These are phyloP conservation scores for Colletotrichum siamense DNA, from an alignment of 2,329 filamentous ascomycete species.

Conservation along the genomic window DNA sequence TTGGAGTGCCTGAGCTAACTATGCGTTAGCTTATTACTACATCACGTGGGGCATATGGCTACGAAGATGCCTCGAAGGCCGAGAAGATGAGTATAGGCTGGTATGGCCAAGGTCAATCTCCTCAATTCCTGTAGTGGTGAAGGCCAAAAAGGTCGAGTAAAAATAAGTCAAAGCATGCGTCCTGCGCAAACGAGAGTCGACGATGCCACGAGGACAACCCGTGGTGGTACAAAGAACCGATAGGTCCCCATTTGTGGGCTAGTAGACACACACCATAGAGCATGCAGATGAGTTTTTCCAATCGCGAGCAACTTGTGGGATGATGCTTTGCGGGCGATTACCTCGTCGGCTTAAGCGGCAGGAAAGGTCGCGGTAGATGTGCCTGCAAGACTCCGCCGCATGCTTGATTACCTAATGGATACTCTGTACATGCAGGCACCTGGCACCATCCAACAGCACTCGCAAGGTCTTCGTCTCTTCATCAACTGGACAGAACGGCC, in stretches of 20 bases:
- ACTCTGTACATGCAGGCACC: neutral
- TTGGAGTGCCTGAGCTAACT: neutral
- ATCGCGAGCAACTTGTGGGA: neutral
- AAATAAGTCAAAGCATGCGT: neutral
- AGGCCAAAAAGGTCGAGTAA: conserved; percentile 32
- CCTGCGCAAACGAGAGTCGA: neutral
- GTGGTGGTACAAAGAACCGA: neutral
- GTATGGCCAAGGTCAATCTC: conserved; percentile 70
- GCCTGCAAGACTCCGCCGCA: neutral
- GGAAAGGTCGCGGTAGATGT: neutral
- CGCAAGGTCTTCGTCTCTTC: neutral
- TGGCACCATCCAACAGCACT: neutral
- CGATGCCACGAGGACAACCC: neutral
- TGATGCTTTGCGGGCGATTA: neutral
- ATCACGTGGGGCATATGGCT: conserved; percentile 87
- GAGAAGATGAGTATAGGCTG: conserved; percentile 74
- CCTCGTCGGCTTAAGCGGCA: neutral
- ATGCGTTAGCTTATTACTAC: conserved; percentile 72
- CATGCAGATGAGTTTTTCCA: neutral
- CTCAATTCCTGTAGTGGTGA: conserved; percentile 54
- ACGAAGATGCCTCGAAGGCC: conserved; percentile 75
- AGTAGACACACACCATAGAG: neutral
- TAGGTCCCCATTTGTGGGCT: neutral
- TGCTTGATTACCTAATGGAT: neutral
- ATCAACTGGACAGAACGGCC: neutral